Evolutionary conservation across 2,329 filamentous ascomycete species (phyloP), one percentile per base, ranked within the genome.

Genomic region (Neonectria magnoliae): DNA sequence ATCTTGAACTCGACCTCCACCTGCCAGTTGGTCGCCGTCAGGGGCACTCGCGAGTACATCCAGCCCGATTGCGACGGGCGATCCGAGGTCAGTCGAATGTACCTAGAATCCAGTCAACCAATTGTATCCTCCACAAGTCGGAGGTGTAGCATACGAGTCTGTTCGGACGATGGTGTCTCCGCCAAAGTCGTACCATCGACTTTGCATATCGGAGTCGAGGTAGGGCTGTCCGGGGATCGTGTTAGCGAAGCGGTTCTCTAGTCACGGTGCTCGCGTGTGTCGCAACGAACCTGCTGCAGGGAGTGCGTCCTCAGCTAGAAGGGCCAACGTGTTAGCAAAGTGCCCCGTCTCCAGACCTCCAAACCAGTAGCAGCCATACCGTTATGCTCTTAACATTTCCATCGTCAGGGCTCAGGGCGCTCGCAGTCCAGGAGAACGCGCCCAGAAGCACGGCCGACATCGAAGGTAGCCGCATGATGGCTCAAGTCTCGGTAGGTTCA

Each of bases 21-120:
- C 87, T 98, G 93, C 96, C 96, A 99, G 83, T 99, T 99, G 45
- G 95, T 99, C 50, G 96, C 96, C 10, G 96, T 99, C 74, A 99
- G 83, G 29, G 96, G 96, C 54, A 98, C 93, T 65, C 94, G 88
- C 53, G 94, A 98, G 83, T 95, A 98, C 71, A 98, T 85, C 93
- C 93, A 98, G 76, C 96, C 96, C 75, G 90, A 88, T 81, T 97
- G 93, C 74, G 95, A 98, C 65, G 93, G 92, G 67, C 92, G 91
- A 81, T 98, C 94, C 64, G 93, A 92, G 31, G 94, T 94, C 62
- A 99, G 88, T 72, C 96, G 94, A 73, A 99, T 91, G 81, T 98
- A 98, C 81, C 92, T 94, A 76, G 50, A 22, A 59, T 56, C 42
- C 66, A 62, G 72, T 74, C 72, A 74, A 73, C 62, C 61, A 63